phyloP scores from a whole-genome alignment of 179 eudicot species.

The Beta lomatogona region DNA sequence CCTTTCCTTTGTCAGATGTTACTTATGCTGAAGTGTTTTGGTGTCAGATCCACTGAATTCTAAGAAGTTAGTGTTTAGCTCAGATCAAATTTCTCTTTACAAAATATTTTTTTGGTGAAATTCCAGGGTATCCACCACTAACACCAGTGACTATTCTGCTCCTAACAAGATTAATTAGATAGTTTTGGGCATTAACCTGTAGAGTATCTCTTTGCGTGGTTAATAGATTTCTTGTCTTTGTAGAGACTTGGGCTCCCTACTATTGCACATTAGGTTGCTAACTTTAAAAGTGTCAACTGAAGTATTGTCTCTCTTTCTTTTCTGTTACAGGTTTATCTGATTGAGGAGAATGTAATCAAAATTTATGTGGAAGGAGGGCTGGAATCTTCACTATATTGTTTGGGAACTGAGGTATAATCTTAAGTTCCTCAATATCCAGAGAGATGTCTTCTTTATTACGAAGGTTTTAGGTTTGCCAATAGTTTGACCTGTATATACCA shows the following conservation, averaged over 20 bases:
- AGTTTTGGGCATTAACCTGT: background rate
- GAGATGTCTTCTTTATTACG: background rate
- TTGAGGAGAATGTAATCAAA: constrained; percentile 70
- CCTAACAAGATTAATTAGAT: background rate
- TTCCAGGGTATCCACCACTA: too few species aligned
- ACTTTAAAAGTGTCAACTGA: constrained; percentile 11
- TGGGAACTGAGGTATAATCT: constrained; percentile 82
- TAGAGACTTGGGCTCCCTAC: constrained; percentile 1
- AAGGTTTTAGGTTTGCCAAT: background rate
- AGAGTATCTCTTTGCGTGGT: background rate
- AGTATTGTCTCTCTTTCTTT: constrained; percentile 3
- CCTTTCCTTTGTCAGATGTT: background rate
- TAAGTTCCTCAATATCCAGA: background rate
- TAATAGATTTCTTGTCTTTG: too few species aligned
- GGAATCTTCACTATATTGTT: constrained; percentile 71
- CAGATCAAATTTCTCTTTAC: background rate
- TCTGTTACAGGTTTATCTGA: constrained; percentile 69
- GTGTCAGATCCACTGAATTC: background rate
- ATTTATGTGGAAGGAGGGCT: constrained; percentile 87
- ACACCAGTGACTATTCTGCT: too few species aligned
- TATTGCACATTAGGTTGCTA: constrained; percentile 4
- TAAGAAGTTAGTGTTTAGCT: background rate
- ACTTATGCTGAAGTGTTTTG: background rate
- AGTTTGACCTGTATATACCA: constrained; percentile 18
- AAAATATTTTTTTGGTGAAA: too few species aligned